Conservation (phyloP, 2,329 filamentous ascomycete genomes). For the Cladosporium sp. region DNA sequence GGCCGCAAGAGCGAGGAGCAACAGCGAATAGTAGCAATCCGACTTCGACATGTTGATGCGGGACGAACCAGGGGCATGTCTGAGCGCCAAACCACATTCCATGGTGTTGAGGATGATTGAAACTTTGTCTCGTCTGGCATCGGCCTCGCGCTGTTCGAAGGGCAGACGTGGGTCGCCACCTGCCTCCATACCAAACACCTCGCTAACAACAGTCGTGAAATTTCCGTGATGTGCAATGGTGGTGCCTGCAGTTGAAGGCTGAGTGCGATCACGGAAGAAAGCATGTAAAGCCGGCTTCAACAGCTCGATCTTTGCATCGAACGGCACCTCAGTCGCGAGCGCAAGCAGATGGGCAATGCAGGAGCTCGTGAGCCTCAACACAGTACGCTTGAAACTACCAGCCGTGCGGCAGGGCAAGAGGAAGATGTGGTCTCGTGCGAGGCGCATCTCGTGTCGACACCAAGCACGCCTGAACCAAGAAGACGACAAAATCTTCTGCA, state of each 20-base stretch:
- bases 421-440: conserved; percentile 44
- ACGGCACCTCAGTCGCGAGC: conserved; percentile 37
- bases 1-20: conserved; percentile 43
- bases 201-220: conserved; percentile 38
- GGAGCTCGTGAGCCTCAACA: conserved; percentile 42
- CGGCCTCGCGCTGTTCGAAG: conserved; percentile 40
- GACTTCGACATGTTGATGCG: conserved; percentile 34
- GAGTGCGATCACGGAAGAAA: conserved; percentile 37
- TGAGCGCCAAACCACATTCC: conserved; percentile 41
- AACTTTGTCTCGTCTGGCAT: conserved; percentile 47
- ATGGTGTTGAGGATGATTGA: conserved; percentile 44
- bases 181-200: conserved; percentile 44
- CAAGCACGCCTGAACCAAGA: conserved; percentile 48
- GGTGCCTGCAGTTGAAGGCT: conserved; percentile 27
- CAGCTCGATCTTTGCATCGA: conserved; percentile 33
- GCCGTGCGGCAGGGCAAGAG: conserved; percentile 39
- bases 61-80: conserved; percentile 30
- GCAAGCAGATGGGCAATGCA: conserved; percentile 45
- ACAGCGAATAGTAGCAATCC: conserved; percentile 44
- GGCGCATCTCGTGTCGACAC: conserved; percentile 47
- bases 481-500: conserved; percentile 42
- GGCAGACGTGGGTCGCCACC: conserved; percentile 45
- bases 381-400: conserved; percentile 25
- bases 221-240: conserved; percentile 33
- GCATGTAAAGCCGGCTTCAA: conserved; percentile 37